Evolutionary conservation across 495 filamentous ascomycete species (phyloP).

Genomic region (Neurospora tetraspora): DNA sequence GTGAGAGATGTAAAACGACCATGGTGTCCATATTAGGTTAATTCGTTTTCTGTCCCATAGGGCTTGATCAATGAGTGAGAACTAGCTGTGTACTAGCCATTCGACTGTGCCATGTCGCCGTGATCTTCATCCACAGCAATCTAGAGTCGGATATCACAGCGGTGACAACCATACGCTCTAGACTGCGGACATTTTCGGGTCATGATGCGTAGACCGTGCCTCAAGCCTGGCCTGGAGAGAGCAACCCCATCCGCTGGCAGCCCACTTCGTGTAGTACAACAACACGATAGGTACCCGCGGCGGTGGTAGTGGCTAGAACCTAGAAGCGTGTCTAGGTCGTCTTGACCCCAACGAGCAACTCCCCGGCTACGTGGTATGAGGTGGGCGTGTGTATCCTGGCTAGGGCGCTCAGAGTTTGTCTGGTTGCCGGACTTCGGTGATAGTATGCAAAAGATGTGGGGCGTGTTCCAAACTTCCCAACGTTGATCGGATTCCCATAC

Average conservation of each 20-base stretch:
- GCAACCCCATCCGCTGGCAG: background rate
- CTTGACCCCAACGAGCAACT: background rate
- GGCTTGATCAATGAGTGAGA: background rate
- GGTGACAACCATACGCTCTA: background rate
- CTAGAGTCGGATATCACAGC: background rate
- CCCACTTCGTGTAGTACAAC: background rate
- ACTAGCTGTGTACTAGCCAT: background rate
- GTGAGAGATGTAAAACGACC: background rate
- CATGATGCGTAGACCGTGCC: background rate
- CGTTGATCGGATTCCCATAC: too few species aligned
- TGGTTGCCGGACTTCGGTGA: background rate
- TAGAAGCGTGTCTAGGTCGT: background rate
- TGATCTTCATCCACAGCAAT: background rate
- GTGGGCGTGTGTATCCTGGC: background rate
- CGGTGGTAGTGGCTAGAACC: background rate
- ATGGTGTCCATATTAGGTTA: background rate
- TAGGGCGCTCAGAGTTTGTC: background rate
- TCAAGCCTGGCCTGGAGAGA: background rate
- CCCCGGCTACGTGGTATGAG: background rate
- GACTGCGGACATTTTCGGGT: background rate
- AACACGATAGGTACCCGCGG: background rate
- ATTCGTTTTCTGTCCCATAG: background rate
- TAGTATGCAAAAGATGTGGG: background rate
- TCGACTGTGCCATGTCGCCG: background rate
- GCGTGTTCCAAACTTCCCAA: too few species aligned